These are phyloP conservation scores for Xylariomycetidae sp. DNA, from an alignment of 2,329 filamentous ascomycete species.

Conservation along the genomic window DNA sequence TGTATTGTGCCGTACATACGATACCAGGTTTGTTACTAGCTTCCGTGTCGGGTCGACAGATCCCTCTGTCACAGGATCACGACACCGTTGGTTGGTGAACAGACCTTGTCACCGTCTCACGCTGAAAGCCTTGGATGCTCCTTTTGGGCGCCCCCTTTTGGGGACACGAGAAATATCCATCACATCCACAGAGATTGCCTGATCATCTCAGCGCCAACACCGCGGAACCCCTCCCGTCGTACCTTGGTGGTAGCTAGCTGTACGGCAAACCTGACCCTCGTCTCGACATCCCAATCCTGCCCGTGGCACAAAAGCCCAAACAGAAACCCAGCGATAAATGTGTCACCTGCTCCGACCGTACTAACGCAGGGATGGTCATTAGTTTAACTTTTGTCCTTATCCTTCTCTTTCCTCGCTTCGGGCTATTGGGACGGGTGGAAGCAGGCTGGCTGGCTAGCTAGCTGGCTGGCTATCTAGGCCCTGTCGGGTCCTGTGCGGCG, in stretches of 20 bases:
- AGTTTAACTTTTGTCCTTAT: slow-evolving; percentile 10
- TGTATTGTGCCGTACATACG: no score
- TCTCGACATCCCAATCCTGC: slow-evolving; percentile 42
- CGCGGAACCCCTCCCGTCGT: slow-evolving; percentile 59
- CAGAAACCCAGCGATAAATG: slow-evolving; percentile 68
- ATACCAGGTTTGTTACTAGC: background rate
- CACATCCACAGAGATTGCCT: slow-evolving; percentile 14
- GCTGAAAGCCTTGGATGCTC: slow-evolving; percentile 3
- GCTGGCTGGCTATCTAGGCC: no score
- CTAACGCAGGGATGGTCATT: slow-evolving; percentile 35
- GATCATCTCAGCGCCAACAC: slow-evolving; percentile 35
- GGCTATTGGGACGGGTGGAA: no score
- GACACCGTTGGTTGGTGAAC: no score
- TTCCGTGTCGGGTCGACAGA: background rate
- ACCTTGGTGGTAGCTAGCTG: slow-evolving; percentile 65
- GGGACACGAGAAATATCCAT: no score
- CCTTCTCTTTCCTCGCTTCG: slow-evolving; percentile 1
- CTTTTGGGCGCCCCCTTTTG: slow-evolving; percentile 6
- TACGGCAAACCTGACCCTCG: slow-evolving; percentile 57
- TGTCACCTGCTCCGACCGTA: slow-evolving; percentile 70
- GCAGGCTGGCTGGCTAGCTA: no score
- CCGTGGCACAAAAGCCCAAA: slow-evolving; percentile 52
- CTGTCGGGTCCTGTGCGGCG: no score
- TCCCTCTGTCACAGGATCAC: background rate
- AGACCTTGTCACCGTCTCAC: slow-evolving; percentile 3